Conservation (phyloP, 73 alveolate genomes). For the Loxodes magnus region DNA sequence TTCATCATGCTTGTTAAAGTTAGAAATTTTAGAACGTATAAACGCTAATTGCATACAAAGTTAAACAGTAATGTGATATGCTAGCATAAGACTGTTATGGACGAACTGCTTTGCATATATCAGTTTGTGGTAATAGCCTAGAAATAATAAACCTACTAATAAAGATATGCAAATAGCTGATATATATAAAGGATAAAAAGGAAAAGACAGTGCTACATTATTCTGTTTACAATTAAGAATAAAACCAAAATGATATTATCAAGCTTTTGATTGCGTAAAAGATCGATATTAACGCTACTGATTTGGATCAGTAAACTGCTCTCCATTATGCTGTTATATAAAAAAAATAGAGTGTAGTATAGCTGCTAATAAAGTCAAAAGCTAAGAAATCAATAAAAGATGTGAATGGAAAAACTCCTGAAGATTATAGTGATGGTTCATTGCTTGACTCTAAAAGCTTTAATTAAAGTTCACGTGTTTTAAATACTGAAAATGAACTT, state of each 20-base stretch:
- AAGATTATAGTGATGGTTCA: constrained; percentile 13
- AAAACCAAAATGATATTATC: constrained; percentile 32
- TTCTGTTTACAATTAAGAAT: constrained; percentile 30
- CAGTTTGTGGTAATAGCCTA: constrained; percentile 42
- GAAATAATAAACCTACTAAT: constrained; percentile 19
- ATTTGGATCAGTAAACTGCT: constrained; percentile 40
- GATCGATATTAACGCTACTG: constrained; percentile 42
- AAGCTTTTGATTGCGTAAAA: constrained; percentile 28
- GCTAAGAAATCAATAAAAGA: constrained; percentile 35
- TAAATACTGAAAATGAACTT: too few relatives aligned
- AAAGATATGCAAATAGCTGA: constrained; percentile 20
- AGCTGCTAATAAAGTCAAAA: constrained; percentile 35
- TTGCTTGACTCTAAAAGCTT: background rate
- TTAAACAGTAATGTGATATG: constrained; percentile 69
- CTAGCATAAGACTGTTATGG: constrained; percentile 78
- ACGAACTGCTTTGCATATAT: constrained; percentile 80
- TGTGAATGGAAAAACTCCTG: constrained; percentile 29
- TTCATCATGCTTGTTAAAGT: constrained; percentile 77
- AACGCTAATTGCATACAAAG: constrained; percentile 57
- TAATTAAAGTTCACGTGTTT: too few relatives aligned
- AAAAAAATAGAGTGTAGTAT: constrained; percentile 33
- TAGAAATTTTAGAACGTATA: constrained; percentile 75
- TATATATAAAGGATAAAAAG: constrained; percentile 38
- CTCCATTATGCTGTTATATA: constrained; percentile 50
- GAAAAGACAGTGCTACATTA: constrained; percentile 51